Percentiles rank a stretch among this genome's conserved stretches.
phyloP scores from a whole-genome alignment of 352 stramenopile genomes.

The Phytophthora vignae region DNA sequence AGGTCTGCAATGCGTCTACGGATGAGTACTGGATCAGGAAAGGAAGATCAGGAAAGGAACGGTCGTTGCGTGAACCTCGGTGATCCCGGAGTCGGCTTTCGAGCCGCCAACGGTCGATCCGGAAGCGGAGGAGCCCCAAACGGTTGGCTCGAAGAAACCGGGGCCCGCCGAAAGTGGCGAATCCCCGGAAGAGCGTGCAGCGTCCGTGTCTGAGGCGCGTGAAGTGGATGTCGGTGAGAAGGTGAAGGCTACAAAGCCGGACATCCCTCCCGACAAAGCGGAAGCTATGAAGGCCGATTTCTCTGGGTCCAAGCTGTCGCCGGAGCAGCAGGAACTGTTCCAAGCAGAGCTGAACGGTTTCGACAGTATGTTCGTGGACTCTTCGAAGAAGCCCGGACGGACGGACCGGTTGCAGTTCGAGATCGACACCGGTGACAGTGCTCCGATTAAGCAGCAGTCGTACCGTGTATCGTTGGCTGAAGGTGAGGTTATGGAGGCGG shows the following conservation, averaged over 20 bases:
- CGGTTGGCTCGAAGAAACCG: not conserved
- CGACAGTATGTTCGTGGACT: too few relatives aligned
- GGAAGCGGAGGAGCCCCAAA: too few relatives aligned
- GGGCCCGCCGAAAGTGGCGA: not conserved
- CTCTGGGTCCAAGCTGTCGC: not conserved
- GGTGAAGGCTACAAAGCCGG: not conserved
- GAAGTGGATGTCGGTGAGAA: not conserved
- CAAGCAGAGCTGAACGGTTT: too few relatives aligned
- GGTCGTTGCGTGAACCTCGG: not conserved
- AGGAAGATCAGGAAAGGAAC: too few relatives aligned
- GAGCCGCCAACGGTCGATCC: not conserved
- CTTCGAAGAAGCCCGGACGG: too few relatives aligned
- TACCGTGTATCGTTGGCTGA: constrained; percentile 16
- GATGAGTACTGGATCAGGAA: too few relatives aligned
- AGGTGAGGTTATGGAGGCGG: constrained; percentile 13
- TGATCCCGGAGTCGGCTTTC: constrained; percentile 9
- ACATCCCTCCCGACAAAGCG: not conserved
- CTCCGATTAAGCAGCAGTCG: constrained; percentile 12
- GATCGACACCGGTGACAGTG: constrained; percentile 3
- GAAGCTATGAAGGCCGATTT: not conserved
- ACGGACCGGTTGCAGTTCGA: too few relatives aligned
- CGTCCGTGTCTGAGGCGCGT: not conserved
- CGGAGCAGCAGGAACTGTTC: too few relatives aligned
- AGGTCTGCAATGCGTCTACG: too few relatives aligned
- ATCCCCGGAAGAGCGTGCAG: not conserved